These are phyloP conservation scores for Umbelopsis sp. DNA, from an alignment of 371 early-diverging fungal species.

Conservation along the genomic window DNA sequence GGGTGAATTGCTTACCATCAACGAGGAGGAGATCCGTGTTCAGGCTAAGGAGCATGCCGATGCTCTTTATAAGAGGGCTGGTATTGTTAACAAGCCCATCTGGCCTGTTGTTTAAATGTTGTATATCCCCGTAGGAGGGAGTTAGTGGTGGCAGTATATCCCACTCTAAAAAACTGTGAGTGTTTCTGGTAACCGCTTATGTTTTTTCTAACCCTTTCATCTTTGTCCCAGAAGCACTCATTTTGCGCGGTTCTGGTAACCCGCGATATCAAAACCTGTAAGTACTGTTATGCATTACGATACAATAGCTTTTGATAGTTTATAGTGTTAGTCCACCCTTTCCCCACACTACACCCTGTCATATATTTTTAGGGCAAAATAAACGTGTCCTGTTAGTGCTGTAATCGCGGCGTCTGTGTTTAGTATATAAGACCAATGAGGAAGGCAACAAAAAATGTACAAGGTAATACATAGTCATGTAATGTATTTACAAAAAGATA, in stretches of 20 bases:
- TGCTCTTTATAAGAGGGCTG: slow-evolving; percentile 28
- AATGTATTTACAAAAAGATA: background rate
- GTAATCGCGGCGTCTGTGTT: background rate
- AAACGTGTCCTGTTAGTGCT: background rate
- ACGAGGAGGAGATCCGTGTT: slow-evolving; percentile 24
- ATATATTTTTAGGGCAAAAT: background rate
- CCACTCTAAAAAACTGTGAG: slow-evolving; percentile 30
- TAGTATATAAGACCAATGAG: background rate
- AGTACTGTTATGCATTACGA: slow-evolving; percentile 13
- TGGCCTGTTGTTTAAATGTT: slow-evolving; percentile 31
- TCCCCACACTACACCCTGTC: background rate
- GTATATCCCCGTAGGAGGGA: background rate
- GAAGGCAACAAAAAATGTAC: too few relatives aligned
- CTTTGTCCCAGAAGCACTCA: slow-evolving; percentile 8
- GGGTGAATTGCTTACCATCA: slow-evolving; percentile 29
- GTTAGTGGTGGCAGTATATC: slow-evolving; percentile 29
- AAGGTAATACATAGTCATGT: too few relatives aligned
- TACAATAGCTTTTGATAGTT: background rate
- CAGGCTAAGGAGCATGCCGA: slow-evolving; percentile 28
- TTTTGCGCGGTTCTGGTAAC: slow-evolving; percentile 17
- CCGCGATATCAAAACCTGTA: slow-evolving; percentile 19
- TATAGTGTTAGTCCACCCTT: background rate
- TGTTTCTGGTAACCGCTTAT: slow-evolving; percentile 1
- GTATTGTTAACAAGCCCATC: slow-evolving; percentile 26
- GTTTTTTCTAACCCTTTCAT: slow-evolving; percentile 5